Evolutionary conservation across 2,329 filamentous ascomycete genomes (phyloP).

Genomic region (Cercospora sp.): DNA sequence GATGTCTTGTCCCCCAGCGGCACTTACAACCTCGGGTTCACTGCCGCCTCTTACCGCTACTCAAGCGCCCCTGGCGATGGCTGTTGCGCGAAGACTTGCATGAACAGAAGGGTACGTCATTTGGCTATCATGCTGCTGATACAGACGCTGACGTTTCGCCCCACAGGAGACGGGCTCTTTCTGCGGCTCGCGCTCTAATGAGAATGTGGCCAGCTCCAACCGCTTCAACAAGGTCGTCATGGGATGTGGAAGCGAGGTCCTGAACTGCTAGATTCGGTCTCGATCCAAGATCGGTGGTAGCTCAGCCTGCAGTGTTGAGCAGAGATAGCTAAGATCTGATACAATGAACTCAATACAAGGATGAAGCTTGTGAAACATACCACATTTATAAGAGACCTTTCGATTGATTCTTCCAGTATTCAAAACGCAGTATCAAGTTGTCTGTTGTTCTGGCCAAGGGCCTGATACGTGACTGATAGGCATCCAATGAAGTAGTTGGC

Average conservation of each 20-base stretch:
- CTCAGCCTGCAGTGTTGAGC: neutral
- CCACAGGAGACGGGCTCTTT: slow-evolving; percentile 6
- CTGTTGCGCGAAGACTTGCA: slow-evolving; percentile 7
- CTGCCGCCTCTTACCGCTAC: slow-evolving; percentile 8
- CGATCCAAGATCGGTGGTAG: neutral
- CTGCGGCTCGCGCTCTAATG: neutral
- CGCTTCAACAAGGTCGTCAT: slow-evolving; percentile 11
- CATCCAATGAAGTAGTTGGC: neutral
- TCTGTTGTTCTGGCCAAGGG: neutral
- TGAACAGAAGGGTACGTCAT: neutral
- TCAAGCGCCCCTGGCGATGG: neutral
- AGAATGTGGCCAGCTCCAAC: neutral
- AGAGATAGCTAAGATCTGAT: neutral
- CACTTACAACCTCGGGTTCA: slow-evolving; percentile 9
- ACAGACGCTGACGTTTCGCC: neutral
- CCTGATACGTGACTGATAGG: neutral
- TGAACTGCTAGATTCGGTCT: slow-evolving; percentile 1
- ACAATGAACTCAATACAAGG: neutral
- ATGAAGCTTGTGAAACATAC: neutral
- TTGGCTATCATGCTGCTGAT: neutral
- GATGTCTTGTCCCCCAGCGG: neutral
- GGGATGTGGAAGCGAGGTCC: neutral
- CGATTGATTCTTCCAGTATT: neutral
- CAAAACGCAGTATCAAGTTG: neutral
- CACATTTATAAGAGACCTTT: neutral